Conservation (phyloP, 2,329 filamentous ascomycete species). For the Neocatenulostroma microsporum region DNA sequence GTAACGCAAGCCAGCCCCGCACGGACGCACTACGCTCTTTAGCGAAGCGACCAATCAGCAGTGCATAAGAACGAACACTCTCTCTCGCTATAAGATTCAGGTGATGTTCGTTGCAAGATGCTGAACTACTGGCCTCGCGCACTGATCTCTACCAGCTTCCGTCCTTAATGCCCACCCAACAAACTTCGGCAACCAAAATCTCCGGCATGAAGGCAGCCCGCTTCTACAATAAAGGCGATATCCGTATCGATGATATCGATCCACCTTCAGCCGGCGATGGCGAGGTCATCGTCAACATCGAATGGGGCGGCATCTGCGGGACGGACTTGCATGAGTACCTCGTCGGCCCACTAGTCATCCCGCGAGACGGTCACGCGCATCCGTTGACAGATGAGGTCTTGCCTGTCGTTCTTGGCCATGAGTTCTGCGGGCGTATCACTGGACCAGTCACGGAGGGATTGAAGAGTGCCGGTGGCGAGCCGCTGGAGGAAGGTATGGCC, state of each 20-base stretch:
- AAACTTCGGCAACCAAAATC: neutral
- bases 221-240: slow-evolving; percentile 20
- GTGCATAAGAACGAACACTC: too few relatives aligned
- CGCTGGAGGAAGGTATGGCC: slow-evolving; percentile 12
- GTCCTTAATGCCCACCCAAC: neutral
- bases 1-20: too few relatives aligned
- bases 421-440: slow-evolving; percentile 19
- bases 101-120: too few relatives aligned
- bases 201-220: slow-evolving; percentile 29
- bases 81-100: too few relatives aligned
- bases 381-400: slow-evolving; percentile 10
- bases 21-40: too few relatives aligned
- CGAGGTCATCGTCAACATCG: slow-evolving; percentile 18
- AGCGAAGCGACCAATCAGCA: too few relatives aligned
- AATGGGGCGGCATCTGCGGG: slow-evolving; percentile 23
- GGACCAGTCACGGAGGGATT: neutral
- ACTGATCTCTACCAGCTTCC: too few relatives aligned
- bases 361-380: slow-evolving; percentile 10
- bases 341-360: slow-evolving; percentile 16
- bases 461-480: slow-evolving; percentile 8
- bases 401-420: slow-evolving; percentile 15
- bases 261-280: slow-evolving; percentile 14
- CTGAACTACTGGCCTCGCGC: too few relatives aligned
- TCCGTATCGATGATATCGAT: slow-evolving; percentile 21
- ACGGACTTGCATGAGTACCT: slow-evolving; percentile 20